phyloP scores from a whole-genome alignment of 192 early-diverging fungal species.

The Phycomyces nitens region DNA sequence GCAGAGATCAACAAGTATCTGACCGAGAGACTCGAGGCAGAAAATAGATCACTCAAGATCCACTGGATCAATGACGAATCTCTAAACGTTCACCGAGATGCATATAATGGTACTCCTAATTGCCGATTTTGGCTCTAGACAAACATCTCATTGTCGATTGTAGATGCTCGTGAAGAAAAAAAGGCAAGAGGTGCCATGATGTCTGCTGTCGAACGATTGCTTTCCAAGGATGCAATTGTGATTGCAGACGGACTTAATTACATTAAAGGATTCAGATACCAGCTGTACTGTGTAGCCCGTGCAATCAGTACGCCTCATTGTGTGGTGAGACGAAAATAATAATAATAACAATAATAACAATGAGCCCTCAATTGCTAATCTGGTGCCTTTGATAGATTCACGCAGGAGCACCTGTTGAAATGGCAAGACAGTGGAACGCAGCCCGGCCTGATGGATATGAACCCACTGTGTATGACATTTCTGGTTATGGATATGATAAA shows the following conservation, averaged over 20 bases:
- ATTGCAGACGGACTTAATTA: slow-evolving; percentile 96
- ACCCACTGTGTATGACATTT: slow-evolving; percentile 31
- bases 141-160: slow-evolving; percentile 13
- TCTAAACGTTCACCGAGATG: slow-evolving; percentile 55
- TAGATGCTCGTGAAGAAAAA: slow-evolving; percentile 72
- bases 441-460: slow-evolving; percentile 44
- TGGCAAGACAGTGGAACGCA: slow-evolving; percentile 55
- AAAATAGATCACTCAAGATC: slow-evolving; percentile 43
- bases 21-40: slow-evolving; percentile 36
- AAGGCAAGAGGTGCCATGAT: slow-evolving; percentile 78
- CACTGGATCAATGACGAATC: slow-evolving; percentile 78
- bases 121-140: slow-evolving; percentile 24
- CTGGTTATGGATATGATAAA: too few species aligned
- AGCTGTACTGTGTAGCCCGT: slow-evolving; percentile 87
- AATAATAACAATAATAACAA: not conserved
- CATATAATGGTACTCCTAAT: slow-evolving; percentile 59
- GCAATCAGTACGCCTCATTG: slow-evolving; percentile 86
- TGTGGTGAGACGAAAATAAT: slow-evolving; percentile 44
- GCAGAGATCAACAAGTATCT: slow-evolving; percentile 61
- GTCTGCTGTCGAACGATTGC: slow-evolving; percentile 83
- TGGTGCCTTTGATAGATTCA: slow-evolving; percentile 39
- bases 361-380: not conserved
- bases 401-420: slow-evolving; percentile 53
- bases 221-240: slow-evolving; percentile 82
- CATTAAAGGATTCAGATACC: slow-evolving; percentile 98